These are phyloP conservation scores for Candida palmyrensis DNA, from an alignment of 805 yeast species.

Conservation along the genomic window DNA sequence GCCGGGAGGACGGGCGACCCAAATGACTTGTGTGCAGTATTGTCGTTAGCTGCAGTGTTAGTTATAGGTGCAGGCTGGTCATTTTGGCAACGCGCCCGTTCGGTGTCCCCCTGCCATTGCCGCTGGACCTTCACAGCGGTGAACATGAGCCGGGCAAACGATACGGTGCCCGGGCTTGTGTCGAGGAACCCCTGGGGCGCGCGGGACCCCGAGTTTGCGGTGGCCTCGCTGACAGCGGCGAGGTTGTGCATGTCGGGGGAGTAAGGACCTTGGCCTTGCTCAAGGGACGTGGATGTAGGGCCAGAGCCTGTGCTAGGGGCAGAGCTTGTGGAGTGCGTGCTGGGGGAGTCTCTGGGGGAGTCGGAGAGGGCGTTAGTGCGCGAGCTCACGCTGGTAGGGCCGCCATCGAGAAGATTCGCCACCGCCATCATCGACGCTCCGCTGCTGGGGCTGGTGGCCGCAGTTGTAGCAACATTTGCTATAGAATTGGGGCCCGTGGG, in stretches of 20 bases:
- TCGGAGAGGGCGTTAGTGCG: too few relatives aligned
- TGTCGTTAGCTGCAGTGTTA: constrained; percentile 21
- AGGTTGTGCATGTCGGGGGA: constrained; percentile 1
- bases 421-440: too few relatives aligned
- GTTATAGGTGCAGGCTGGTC: constrained; percentile 1
- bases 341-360: not conserved
- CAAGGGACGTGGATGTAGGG: too few relatives aligned
- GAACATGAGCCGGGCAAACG: constrained; percentile 71
- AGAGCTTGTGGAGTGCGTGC: not conserved
- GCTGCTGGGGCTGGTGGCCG: too few relatives aligned
- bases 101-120: not conserved
- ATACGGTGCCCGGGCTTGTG: constrained; percentile 25
- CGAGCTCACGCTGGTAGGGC: too few relatives aligned
- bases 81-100: not conserved
- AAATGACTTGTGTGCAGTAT: too few relatives aligned
- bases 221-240: constrained; percentile 2
- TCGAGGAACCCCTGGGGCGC: constrained; percentile 4
- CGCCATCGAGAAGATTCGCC: too few relatives aligned
- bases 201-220: constrained; percentile 3
- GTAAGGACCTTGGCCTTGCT: too few relatives aligned
- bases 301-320: too few relatives aligned
- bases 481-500: too few relatives aligned
- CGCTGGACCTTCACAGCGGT: constrained; percentile 64
- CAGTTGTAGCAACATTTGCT: too few relatives aligned
- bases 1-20: constrained; percentile 29